phyloP scores from a whole-genome alignment of 352 stramenopile genomes.

The Globisporangium cederbergense region DNA sequence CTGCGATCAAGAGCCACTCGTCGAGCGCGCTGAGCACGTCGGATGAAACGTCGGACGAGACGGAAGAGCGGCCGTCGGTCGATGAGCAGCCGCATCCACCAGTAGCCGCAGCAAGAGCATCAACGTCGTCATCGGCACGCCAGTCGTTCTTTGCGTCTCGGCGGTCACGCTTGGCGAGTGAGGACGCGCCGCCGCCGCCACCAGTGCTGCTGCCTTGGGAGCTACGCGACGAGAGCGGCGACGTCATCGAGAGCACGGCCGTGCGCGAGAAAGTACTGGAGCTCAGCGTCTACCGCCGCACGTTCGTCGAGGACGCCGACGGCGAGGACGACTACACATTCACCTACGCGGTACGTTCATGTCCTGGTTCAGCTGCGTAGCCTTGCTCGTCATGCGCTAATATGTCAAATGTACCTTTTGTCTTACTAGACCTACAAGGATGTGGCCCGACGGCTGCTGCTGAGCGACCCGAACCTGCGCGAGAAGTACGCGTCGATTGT shows the following conservation, averaged over 20 bases:
- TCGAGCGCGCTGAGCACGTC: slow-evolving; percentile 10
- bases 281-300: slow-evolving; percentile 59
- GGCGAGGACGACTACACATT: slow-evolving; percentile 72
- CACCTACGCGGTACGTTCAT: slow-evolving; percentile 28
- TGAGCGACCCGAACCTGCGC: slow-evolving; percentile 55
- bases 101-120: neutral
- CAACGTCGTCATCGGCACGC: neutral
- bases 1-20: slow-evolving; percentile 9
- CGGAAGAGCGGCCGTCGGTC: neutral
- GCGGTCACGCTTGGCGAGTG: slow-evolving; percentile 8
- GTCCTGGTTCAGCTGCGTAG: neutral
- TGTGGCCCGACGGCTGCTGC: slow-evolving; percentile 43
- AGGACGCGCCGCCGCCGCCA: slow-evolving; percentile 10
- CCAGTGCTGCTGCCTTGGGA: slow-evolving; percentile 48
- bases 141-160: neutral
- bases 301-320: slow-evolving; percentile 50
- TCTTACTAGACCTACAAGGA: slow-evolving; percentile 33
- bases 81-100: neutral
- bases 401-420: neutral
- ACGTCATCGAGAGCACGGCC: slow-evolving; percentile 29
- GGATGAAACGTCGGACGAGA: slow-evolving; percentile 11
- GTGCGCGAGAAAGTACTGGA: slow-evolving; percentile 56
- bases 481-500: slow-evolving; percentile 55
- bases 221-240: slow-evolving; percentile 27
- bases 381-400: neutral